These are phyloP conservation scores for Rugonectria rugulosa DNA, from an alignment of 2,329 filamentous ascomycete genomes.

Conservation along the genomic window DNA sequence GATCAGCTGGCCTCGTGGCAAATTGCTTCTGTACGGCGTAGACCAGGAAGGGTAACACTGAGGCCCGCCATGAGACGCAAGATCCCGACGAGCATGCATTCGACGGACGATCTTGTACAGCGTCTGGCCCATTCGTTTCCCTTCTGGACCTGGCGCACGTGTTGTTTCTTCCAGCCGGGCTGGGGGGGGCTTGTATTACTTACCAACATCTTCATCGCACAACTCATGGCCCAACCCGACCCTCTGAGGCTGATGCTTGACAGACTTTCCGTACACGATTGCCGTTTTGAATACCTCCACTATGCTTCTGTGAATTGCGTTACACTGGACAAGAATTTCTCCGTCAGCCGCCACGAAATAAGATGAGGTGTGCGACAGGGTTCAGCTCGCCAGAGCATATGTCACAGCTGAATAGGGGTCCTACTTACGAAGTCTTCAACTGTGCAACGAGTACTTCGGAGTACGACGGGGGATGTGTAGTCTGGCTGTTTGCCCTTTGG, in stretches of 20 bases:
- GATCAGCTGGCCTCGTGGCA: slow-evolving; percentile 24
- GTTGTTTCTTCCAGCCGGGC: slow-evolving; percentile 21
- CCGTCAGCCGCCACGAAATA: slow-evolving; percentile 38
- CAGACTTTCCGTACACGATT: slow-evolving; percentile 95
- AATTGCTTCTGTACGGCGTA: slow-evolving; percentile 20
- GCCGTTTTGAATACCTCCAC: slow-evolving; percentile 94
- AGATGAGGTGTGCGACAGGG: slow-evolving; percentile 17
- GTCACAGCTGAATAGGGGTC: not conserved
- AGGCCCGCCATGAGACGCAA: slow-evolving; percentile 27
- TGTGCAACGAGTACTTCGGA: slow-evolving; percentile 82
- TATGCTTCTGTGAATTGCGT: slow-evolving; percentile 95
- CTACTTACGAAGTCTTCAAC: slow-evolving; percentile 94
- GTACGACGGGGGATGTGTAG: slow-evolving; percentile 89
- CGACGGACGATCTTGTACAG: slow-evolving; percentile 29
- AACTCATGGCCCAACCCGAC: slow-evolving; percentile 92
- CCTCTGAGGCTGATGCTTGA: slow-evolving; percentile 97
- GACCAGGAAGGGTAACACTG: slow-evolving; percentile 22
- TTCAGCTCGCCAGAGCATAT: slow-evolving; percentile 9
- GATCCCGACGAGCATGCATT: slow-evolving; percentile 30
- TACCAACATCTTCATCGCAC: slow-evolving; percentile 96
- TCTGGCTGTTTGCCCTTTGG: slow-evolving; percentile 95
- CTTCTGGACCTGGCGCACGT: slow-evolving; percentile 3
- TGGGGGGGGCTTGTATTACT: slow-evolving; percentile 45
- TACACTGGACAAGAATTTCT: slow-evolving; percentile 72
- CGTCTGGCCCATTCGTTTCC: slow-evolving; percentile 18